A percentile compares a stretch with the other conserved stretches of the same genome.
Conservation (phyloP, 352 stramenopile genomes). For the Phytophthora cactorum region DNA sequence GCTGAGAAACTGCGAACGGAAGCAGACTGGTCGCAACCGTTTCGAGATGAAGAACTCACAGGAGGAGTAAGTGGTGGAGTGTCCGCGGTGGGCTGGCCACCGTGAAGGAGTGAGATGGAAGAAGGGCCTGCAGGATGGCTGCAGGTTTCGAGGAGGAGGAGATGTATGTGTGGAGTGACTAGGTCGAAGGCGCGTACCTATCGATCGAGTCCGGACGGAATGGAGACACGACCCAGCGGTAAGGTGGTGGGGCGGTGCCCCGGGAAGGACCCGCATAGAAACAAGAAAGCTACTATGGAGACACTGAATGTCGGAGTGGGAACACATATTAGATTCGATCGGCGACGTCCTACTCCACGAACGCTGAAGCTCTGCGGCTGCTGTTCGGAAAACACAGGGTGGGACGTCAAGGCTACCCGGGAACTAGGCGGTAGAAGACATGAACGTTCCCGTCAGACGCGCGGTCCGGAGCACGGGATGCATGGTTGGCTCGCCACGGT, state of each 20-base stretch:
- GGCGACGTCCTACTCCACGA: too few relatives aligned
- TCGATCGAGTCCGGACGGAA: too few relatives aligned
- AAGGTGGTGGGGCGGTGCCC: too few relatives aligned
- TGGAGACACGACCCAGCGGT: too few relatives aligned
- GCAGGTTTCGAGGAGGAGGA: background rate
- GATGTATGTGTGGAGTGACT: too few relatives aligned
- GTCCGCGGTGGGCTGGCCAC: background rate
- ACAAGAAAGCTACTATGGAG: too few relatives aligned
- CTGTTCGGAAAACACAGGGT: background rate
- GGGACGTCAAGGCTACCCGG: background rate
- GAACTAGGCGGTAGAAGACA: background rate
- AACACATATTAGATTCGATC: too few relatives aligned
- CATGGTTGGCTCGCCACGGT: background rate
- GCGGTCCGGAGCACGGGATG: background rate
- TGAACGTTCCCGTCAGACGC: background rate
- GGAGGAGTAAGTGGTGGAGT: background rate
- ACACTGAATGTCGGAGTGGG: too few relatives aligned
- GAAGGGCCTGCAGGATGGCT: background rate
- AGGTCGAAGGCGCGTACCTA: too few relatives aligned
- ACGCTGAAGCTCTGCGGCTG: background rate
- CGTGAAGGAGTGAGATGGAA: background rate
- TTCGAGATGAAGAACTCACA: background rate
- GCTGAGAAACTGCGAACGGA: background rate
- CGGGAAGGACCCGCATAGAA: too few relatives aligned
- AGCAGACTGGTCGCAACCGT: background rate